Base-by-base conservation (phyloP, 2,329 filamentous ascomycete genomes). In the Lasiodiplodia sp. region DNA sequence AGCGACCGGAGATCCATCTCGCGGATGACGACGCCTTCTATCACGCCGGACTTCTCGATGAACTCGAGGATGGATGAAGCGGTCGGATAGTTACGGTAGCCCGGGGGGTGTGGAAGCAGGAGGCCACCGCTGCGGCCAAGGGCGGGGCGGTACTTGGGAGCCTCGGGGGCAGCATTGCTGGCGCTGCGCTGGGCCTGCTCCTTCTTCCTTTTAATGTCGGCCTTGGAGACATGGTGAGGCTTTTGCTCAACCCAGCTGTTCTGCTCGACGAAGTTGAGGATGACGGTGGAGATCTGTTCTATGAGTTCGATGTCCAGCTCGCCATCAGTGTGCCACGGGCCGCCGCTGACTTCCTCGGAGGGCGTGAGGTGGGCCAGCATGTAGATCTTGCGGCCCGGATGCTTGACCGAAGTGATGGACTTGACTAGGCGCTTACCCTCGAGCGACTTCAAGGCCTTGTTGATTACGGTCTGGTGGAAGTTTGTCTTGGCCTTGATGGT, bases 381-480 rank as follows among this genome's bases (percentile, higher is more conserved):
- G 85, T 96, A 99, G 87, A 97, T 97, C 82, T 97, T 97, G 78
- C 96, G 92, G 72, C 91, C 92, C 34, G 93, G 93, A 76, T 92
- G 91, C 82, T 97, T 94, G 80, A 97, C 94, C 79, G 91, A 96
- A 82, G 95, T 96, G 82, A 98, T 94, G 69, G 90, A 89, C 75
- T 92, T 92, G 79, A 99, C 94, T 77, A 96, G 89, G 44, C 90
- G 89, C 78, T 93, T 94, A 49, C 86, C 83, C 79, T 96, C 92
- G 70, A 99, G 89, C 71, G 90, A 89, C 83, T 96, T 97, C 73
- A 98, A 86, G 34, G 90, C 90, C 74, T 91, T 91, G 74, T 92
- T 92, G 74, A 98, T 87, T 47, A 92, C 88, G 62, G 91, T 91
- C 75, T 95, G 92, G 82, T 97, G 93, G 78, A 97, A 88, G 79